Percentiles rank a stretch among this genome's conserved stretches.
Conservation (phyloP, 768 basidiomycete genomes). For the Melanogaster broomeanus region DNA sequence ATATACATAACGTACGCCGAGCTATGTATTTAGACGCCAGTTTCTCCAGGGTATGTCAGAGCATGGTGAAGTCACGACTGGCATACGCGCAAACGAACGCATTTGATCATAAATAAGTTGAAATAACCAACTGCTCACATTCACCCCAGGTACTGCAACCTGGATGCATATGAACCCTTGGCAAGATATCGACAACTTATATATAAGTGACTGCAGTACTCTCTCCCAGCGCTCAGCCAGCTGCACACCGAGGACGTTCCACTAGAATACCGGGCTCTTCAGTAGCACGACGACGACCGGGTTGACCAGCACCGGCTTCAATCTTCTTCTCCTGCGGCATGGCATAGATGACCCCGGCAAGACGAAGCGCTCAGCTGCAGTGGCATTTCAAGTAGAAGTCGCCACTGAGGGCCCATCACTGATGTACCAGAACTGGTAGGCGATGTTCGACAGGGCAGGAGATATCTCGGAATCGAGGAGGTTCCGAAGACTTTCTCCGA, state of each 20-base stretch:
- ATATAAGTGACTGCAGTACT: conserved; percentile 50
- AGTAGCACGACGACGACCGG: conserved; percentile 53
- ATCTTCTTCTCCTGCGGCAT: conserved; percentile 60
- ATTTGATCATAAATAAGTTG: too few species aligned
- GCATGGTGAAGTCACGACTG: too few species aligned
- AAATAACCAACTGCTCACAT: too few species aligned
- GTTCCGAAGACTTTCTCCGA: conserved; percentile 65
- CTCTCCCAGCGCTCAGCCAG: conserved; percentile 65
- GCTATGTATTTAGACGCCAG: too few species aligned
- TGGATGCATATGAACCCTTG: too few species aligned
- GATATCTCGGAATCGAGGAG: conserved; percentile 63
- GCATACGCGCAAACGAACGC: too few species aligned
- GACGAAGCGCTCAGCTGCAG: conserved; percentile 64
- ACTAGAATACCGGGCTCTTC: conserved; percentile 52
- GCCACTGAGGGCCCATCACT: conserved; percentile 49
- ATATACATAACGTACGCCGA: too few species aligned
- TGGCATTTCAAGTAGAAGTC: conserved; percentile 74
- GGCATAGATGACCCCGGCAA: conserved; percentile 57
- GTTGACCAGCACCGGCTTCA: conserved; percentile 64
- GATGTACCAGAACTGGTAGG: conserved; percentile 77
- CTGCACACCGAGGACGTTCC: conserved; percentile 81
- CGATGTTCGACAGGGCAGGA: conserved; percentile 67
- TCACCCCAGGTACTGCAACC: too few species aligned
- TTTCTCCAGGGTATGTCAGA: too few species aligned
- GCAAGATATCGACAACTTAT: too few species aligned